A percentile compares a stretch with the other conserved stretches of the same genome.
These are phyloP conservation scores for Eucalyptus grandis DNA, from an alignment of 345 rosid genomes.

Conservation along the genomic window DNA sequence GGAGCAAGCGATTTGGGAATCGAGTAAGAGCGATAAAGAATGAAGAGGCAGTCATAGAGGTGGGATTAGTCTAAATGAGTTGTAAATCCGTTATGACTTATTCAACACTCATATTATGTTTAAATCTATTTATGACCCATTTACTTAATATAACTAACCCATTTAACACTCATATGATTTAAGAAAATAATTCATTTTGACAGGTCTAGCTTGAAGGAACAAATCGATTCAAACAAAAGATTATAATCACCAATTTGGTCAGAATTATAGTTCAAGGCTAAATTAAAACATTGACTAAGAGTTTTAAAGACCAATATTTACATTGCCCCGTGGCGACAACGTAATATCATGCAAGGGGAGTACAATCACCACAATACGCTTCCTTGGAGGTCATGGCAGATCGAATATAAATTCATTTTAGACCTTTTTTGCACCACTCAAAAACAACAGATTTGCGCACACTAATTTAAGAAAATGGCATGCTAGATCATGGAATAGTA, in stretches of 20 bases:
- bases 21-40: too few species aligned
- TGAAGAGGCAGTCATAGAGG: fast-evolving
- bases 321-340: background rate
- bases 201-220: background rate
- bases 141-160: too few species aligned
- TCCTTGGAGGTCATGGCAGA: background rate
- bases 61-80: too few species aligned
- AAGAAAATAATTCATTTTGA: too few species aligned
- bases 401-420: background rate
- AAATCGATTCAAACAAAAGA: background rate
- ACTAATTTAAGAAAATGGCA: background rate
- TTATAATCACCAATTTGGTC: background rate
- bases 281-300: background rate
- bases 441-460: background rate
- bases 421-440: background rate
- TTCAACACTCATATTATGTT: too few species aligned
- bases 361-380: background rate
- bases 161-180: too few species aligned
- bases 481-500: background rate
- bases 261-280: background rate
- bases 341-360: background rate
- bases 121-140: too few species aligned
- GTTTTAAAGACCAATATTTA: background rate
- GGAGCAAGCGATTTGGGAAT: too few species aligned
- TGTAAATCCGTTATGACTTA: too few species aligned